Percentiles rank a stretch among this genome's conserved stretches.
Evolutionary conservation across 768 basidiomycete species (phyloP).

Genomic region (Lactarius sp.): DNA sequence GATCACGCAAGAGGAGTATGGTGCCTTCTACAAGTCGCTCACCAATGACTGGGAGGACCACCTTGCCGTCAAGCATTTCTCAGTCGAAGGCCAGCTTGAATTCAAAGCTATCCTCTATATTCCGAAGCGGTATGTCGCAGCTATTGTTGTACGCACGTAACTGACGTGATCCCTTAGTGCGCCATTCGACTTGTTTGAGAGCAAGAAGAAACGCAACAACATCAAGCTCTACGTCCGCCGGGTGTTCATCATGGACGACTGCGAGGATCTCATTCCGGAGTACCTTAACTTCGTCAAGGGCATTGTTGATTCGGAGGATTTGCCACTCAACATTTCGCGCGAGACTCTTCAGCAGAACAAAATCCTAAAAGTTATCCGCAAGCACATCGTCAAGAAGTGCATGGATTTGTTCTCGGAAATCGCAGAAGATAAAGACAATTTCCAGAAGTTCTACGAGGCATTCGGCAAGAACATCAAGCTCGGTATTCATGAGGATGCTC

Average conservation of each 20-base stretch:
- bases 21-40: conserved; percentile 97
- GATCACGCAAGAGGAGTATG: conserved; percentile 91
- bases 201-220: conserved; percentile 99
- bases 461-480: conserved; percentile 99
- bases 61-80: conserved; percentile 99
- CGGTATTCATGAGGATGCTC: conserved; percentile 97
- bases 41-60: conserved; percentile 99
- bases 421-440: conserved; percentile 99
- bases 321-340: conserved; percentile 99
- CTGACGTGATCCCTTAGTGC: conserved; percentile 47
- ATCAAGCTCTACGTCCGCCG: conserved; percentile 99
- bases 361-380: conserved; percentile 99
- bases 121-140: conserved; percentile 74
- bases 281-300: conserved; percentile 99
- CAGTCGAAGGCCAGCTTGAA: conserved; percentile 99
- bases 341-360: conserved; percentile 99
- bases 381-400: conserved; percentile 99
- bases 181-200: conserved; percentile 99
- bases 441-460: conserved; percentile 92
- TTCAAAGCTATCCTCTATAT: conserved; percentile 99
- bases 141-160: conserved; percentile 15
- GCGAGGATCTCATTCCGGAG: conserved; percentile 98
- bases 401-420: conserved; percentile 94
- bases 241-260: conserved; percentile 99
- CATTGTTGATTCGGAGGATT: conserved; percentile 99